Base-by-base conservation (phyloP, 305 asterid species). In the Stenogyne calaminthoides region DNA sequence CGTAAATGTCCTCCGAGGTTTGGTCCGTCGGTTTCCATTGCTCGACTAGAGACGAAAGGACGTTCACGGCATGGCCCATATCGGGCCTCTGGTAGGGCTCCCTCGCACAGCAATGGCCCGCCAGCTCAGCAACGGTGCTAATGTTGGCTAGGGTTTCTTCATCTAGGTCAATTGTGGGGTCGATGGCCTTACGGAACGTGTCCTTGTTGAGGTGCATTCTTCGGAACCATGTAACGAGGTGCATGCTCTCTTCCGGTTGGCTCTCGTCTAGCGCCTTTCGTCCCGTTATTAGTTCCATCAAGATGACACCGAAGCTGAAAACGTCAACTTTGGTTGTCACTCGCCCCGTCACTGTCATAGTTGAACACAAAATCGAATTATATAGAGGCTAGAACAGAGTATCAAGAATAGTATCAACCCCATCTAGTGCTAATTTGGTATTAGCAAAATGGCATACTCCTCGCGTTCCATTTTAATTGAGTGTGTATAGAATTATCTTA, bases 211-310 rank as follows among this genome's bases (percentile, higher is more conserved):
- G 88, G 80, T 86, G 89, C 88, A 85, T 87, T 83, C 97, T 82
- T 55, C 91, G 64, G 88, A 94, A 94, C 99, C 99, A 94, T 63
- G 99, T 90, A 2, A 94, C 97, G 0, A 94, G 95, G 85, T 91
- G 99, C 95, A 91, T 83, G 79, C 95, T 91, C 80, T 94, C 99
- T 80, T 94, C 99, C 0, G 97, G 95, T 36, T 94, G 97, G 81
- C 88, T 87, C 82, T 94, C 97, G 58, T 94, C 99, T 0, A 94
- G 89, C 9, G 97, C 97, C 72, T 87, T 91, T 73, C 97, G 60
- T 40, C 97, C 99, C 0, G 97, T 91, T 82, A 94, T 88, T 40
- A 94, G 86, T 76, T 94, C 99, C 99, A 94, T 94, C 69, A 94
- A 71, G 84, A 94, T 94, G 69, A 94, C 99, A 5, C 99, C 99